These are phyloP conservation scores for Choricystis sp. DNA, from an alignment of 139 green algal species.

Conservation along the genomic window DNA sequence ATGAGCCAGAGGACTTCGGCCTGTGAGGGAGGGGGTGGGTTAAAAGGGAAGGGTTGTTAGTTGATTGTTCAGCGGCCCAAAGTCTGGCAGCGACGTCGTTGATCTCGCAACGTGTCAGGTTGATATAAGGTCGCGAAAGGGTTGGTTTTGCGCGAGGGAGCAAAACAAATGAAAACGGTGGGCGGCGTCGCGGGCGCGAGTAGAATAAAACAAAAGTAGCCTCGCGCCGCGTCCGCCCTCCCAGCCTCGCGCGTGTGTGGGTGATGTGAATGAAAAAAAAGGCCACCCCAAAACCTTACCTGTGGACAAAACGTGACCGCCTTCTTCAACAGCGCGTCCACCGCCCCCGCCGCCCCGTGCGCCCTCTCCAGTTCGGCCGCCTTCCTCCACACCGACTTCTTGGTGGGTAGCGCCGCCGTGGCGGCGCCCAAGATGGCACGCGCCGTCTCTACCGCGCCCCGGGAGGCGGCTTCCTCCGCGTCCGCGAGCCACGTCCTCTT, in stretches of 20 bases:
- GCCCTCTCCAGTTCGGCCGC: constrained; percentile 84
- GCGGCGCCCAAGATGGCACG: constrained; percentile 66
- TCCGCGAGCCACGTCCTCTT: constrained; percentile 84
- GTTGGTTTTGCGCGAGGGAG: no score
- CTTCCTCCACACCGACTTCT: constrained; percentile 68
- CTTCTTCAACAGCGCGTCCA: constrained; percentile 67
- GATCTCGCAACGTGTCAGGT: no score
- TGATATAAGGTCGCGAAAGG: no score
- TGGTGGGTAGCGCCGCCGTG: constrained; percentile 50
- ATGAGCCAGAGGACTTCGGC: constrained; percentile 96
- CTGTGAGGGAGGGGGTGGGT: constrained; percentile 14
- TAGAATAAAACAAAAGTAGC: no score
- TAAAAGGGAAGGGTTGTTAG: background rate
- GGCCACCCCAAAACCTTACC: no score
- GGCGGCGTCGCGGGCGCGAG: no score
- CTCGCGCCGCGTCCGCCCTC: no score
- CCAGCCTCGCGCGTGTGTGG: no score
- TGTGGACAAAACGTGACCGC: constrained; percentile 78
- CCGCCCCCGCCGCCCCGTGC: constrained; percentile 41
- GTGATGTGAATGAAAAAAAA: no score
- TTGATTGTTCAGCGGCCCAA: no score
- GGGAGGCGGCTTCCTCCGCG: constrained; percentile 26
- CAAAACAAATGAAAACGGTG: no score
- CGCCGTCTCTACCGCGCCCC: constrained; percentile 68
- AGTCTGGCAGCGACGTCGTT: no score